Percentiles rank a stretch among this genome's conserved stretches.
Evolutionary conservation across 2,329 filamentous ascomycete species (phyloP).

Genomic region (Diaporthe ilicicola): DNA sequence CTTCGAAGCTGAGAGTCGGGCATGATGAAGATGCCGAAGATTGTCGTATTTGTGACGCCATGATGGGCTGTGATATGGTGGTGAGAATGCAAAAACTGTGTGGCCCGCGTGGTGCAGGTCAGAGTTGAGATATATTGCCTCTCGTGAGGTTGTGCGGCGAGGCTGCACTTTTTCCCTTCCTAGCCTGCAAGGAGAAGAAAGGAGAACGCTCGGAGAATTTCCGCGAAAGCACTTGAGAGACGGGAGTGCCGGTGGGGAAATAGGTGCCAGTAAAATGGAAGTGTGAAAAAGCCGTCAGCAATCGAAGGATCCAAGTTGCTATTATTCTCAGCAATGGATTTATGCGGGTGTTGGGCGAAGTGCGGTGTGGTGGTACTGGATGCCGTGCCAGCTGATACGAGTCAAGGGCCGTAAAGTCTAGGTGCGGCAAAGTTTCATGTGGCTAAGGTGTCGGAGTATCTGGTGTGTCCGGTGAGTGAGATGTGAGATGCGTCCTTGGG

Average conservation of each 20-base stretch:
- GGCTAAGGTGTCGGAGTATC: constrained; percentile 6
- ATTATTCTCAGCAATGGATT: constrained; percentile 24
- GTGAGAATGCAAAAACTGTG: constrained; percentile 10
- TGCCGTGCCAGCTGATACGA: constrained; percentile 22
- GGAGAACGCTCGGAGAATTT: constrained; percentile 34
- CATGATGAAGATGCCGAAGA: constrained; percentile 34
- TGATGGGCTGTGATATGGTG: constrained; percentile 44
- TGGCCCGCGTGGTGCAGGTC: constrained; percentile 31
- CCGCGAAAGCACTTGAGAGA: constrained; percentile 1
- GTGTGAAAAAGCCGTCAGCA: constrained; percentile 32
- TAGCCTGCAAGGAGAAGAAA: constrained; percentile 24
- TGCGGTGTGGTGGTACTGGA: constrained; percentile 1
- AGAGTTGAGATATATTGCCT: constrained; percentile 36
- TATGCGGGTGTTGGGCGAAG: constrained; percentile 22
- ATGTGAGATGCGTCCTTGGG: constrained; percentile 12
- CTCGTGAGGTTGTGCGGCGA: constrained; percentile 30
- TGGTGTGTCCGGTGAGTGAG: constrained; percentile 17
- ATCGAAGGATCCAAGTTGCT: constrained; percentile 24
- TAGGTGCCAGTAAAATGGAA: constrained; percentile 23
- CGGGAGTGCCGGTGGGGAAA: constrained; percentile 31
- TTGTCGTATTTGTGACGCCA: constrained; percentile 52
- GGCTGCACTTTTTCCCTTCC: constrained; percentile 39
- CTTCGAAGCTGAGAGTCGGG: constrained; percentile 53
- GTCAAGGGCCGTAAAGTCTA: constrained; percentile 20
- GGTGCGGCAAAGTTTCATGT: constrained; percentile 22